A percentile compares a stretch with the other conserved stretches of the same genome.
These are phyloP conservation scores for Pseudozyma sp. DNA, from an alignment of 1,284 basidiomycete genomes.

Conservation along the genomic window DNA sequence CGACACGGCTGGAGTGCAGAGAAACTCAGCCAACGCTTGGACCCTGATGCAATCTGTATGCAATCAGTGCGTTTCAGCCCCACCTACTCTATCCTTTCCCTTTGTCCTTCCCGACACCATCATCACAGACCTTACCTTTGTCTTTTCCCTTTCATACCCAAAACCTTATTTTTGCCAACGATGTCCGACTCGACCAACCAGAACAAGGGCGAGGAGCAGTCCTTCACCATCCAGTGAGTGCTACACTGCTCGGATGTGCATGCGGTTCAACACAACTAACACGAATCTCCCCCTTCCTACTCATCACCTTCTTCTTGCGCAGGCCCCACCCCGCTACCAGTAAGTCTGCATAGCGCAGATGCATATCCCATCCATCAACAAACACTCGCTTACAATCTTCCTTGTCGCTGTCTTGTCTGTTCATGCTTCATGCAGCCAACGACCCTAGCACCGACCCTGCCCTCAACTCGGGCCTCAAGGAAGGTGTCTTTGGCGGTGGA, in stretches of 20 bases:
- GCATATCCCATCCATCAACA: no score
- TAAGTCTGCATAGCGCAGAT: slow-evolving; percentile 20
- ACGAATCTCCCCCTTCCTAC: not conserved
- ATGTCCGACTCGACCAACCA: slow-evolving; percentile 50
- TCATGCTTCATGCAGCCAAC: slow-evolving; percentile 27
- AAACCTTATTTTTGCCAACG: not conserved
- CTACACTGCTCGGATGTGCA: no score
- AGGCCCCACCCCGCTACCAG: slow-evolving; percentile 57
- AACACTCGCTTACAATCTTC: slow-evolving; percentile 3
- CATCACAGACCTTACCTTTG: not conserved
- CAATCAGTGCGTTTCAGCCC: not conserved
- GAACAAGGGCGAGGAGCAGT: slow-evolving; percentile 53
- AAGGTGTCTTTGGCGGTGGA: slow-evolving; percentile 34
- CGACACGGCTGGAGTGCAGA: not conserved
- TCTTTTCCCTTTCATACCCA: not conserved
- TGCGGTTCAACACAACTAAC: slow-evolving; percentile 2
- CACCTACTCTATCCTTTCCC: not conserved
- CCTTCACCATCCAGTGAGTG: slow-evolving; percentile 56
- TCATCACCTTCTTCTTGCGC: not conserved
- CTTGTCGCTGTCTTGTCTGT: not conserved
- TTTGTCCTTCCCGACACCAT: slow-evolving; percentile 8
- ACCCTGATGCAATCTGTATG: not conserved
- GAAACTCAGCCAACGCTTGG: slow-evolving; percentile 5
- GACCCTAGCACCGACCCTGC: slow-evolving; percentile 53
- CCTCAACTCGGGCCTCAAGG: slow-evolving; percentile 35